Evolutionary conservation across 2,329 filamentous ascomycete species (phyloP), one percentile per base, ranked within the genome.

Genomic region (Neonectria sp.): DNA sequence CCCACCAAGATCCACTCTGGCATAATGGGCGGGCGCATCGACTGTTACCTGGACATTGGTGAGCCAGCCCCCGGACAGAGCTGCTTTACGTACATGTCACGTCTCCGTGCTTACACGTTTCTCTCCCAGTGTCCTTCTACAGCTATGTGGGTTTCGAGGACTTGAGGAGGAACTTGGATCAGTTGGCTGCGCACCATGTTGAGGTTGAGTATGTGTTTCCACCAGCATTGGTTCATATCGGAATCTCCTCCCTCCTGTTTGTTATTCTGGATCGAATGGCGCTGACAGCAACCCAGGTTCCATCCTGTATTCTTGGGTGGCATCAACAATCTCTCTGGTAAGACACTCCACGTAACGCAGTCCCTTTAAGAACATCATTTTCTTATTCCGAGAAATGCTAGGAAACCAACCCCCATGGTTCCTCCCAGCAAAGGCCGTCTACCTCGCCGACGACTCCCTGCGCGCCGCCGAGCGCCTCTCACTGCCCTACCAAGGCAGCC

Each of bases 381-480:
- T 46, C 69, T 73, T 9, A 71, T 53, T 12, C 6, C 21, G n/a
- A 8, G 2, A n/a, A 48, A 31, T 21, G 25, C 31, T 71, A 89
- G 91, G 92, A 56, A 95, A 96, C 79, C 89, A 89, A 71, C 93
- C 93, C 0, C 93, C 93, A 1, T 95, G 92, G 91, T 84, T 84
- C 0, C 83, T 93, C 33, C 88, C 90, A 2, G 90, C 89, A 49
- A 95, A 95, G 82, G 90, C 87, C 25, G 78, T 75, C 1, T 91
- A 94, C 75, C 83, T 86, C 55, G 33, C 55, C 12, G 74, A 76
- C 67, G 86, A 89, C 75, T 71, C 76, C 35, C 74, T 72, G 25
- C 81, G 86, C 49, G 79, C 84, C 29, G 75, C 81, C 1, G 69
- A 70, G 27, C 79, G 82, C 21, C 80, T 82, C 37, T 82, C 82